Evolutionary conservation across 2,329 filamentous ascomycete genomes (phyloP), one percentile per base, ranked within the genome.

Genomic region (Fusarium sp.): DNA sequence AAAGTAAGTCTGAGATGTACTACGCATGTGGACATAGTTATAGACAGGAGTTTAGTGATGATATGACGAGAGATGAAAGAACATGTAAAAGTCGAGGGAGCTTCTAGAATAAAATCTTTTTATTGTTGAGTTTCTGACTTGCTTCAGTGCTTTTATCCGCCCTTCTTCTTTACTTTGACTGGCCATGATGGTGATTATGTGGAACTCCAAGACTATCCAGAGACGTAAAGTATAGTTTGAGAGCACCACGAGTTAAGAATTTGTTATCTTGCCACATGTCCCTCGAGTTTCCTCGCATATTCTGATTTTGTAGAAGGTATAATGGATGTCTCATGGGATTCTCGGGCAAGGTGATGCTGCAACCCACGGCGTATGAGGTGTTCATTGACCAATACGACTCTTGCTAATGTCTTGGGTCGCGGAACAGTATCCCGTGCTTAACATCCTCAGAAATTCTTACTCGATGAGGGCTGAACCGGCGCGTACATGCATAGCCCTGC

Each of bases 1-100:
- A 67, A 57, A 83, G 82, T 40, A 86, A 83, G 80, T 79, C 62
- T 44, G 33, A 49, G 72, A 64, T 11, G 40, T 50, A 37, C 57
- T 25, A 43, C 40, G 47, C 21, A 38, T 43, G 42, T 40, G 50
- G 54, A 44, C n/a, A 52, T 49, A 40, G 46, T 40, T 68, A 67
- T 74, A 74, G 72, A 74, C 46, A 58, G 71, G 69, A 73, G 73
- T 71, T 70, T 60, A 54, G 61, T 53, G 61, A 66, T 58, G 69
- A 67, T 67, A 42, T 69, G 70, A 75, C 57, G 71, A 73, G 61
- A 64, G 61, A 73, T 43, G 61, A 67, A 44, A 42, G 32, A 72
- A 59, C 28, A 47, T 47, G 23, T 58, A 65, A 65, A 62, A 63
- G 21, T 30, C n/a, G 53, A 37, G 54, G 38, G 49, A 40, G 50